These are phyloP conservation scores for Wallacemonas sp. DNA, from an alignment of 208 protist species.

Conservation along the genomic window DNA sequence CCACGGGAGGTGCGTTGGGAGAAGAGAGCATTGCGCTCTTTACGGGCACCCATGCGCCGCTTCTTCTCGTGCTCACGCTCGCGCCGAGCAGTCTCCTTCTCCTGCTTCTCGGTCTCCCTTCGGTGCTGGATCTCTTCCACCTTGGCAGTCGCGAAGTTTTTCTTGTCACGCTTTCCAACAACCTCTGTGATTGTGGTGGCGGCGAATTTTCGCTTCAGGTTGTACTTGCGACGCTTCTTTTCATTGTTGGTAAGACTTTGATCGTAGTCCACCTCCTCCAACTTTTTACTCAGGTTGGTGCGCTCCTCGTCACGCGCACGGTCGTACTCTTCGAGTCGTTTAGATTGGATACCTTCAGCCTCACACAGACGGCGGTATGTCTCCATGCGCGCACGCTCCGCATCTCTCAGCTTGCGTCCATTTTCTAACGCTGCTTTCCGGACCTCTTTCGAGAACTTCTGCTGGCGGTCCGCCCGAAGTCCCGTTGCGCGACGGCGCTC, in stretches of 20 bases:
- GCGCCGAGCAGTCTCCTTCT: constrained; percentile 32
- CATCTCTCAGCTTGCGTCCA: constrained; percentile 72
- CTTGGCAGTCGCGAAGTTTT: constrained; percentile 56
- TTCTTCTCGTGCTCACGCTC: constrained; percentile 52
- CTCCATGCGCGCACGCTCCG: constrained; percentile 83
- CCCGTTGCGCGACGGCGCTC: constrained; percentile 52
- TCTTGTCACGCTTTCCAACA: constrained; percentile 59
- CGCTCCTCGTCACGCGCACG: constrained; percentile 18
- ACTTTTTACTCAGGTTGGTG: constrained; percentile 31
- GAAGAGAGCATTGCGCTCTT: constrained; percentile 53
- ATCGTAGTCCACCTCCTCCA: constrained; percentile 81
- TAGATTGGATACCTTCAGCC: constrained; percentile 78
- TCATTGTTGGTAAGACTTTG: constrained; percentile 87
- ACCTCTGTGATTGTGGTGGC: constrained; percentile 71
- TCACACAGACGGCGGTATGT: constrained; percentile 84
- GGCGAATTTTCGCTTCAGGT: constrained; percentile 86
- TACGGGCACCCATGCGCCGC: constrained; percentile 45
- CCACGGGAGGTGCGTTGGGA: constrained; percentile 67
- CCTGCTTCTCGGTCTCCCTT: constrained; percentile 51
- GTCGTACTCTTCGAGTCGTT: constrained; percentile 86
- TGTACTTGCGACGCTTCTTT: constrained; percentile 85
- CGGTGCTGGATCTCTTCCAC: constrained; percentile 55
- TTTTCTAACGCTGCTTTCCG: constrained; percentile 58
- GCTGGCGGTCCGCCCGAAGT: constrained; percentile 76
- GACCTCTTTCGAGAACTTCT: constrained; percentile 68